Conservation (phyloP, 140 eudicot genomes). For the Oenanthe javanica region DNA sequence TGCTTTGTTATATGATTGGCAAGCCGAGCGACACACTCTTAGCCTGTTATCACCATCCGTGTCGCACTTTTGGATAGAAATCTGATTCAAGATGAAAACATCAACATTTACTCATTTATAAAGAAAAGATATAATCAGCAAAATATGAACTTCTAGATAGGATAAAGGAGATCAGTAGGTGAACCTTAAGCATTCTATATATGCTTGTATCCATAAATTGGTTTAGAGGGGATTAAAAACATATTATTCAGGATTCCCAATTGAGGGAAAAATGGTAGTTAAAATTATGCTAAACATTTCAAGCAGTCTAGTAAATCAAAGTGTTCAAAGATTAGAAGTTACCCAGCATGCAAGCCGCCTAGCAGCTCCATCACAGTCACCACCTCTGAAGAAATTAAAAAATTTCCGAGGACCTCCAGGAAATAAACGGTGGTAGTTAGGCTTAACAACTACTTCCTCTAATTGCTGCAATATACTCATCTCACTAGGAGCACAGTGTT, state of each 20-base stretch:
- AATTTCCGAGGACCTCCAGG: slow-evolving; percentile 87
- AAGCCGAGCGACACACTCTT: slow-evolving; percentile 91
- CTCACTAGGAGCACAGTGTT: slow-evolving; percentile 96
- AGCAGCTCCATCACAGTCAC: slow-evolving; percentile 90
- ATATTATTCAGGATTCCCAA: not conserved
- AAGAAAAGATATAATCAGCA: not conserved
- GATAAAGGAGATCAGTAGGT: not conserved
- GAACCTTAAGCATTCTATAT: not conserved
- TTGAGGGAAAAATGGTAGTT: not conserved
- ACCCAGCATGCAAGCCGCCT: slow-evolving; percentile 98
- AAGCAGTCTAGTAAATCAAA: not conserved
- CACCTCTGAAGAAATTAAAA: slow-evolving; percentile 59
- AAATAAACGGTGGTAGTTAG: slow-evolving; percentile 84
- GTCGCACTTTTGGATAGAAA: slow-evolving; percentile 92
- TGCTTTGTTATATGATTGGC: slow-evolving; percentile 79
- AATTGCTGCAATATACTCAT: slow-evolving; percentile 80
- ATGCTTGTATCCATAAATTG: not conserved
- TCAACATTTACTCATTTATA: not conserved
- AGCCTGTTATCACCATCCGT: slow-evolving; percentile 87
- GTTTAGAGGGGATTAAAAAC: not conserved
- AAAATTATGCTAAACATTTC: not conserved
- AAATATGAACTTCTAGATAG: not conserved
- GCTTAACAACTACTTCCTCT: slow-evolving; percentile 95
- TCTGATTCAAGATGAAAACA: slow-evolving; percentile 36
- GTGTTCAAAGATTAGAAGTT: slow-evolving; percentile 12